These are phyloP conservation scores for Ustilaginoidea virens DNA, from an alignment of 2,329 filamentous ascomycete genomes.

Conservation along the genomic window DNA sequence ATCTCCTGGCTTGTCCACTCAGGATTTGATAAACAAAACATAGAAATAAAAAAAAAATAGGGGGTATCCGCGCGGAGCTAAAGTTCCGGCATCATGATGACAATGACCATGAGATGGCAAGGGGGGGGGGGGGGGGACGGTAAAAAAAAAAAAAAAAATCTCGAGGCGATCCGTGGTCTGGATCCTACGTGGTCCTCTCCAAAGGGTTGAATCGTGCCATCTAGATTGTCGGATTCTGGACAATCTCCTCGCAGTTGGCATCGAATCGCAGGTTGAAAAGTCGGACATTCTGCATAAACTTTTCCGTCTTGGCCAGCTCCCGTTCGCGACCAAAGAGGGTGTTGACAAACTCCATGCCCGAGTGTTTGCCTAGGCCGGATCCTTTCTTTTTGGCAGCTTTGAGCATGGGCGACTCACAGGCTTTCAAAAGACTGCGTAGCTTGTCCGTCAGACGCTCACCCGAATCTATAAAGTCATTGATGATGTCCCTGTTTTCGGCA, in stretches of 20 bases:
- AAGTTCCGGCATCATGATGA: no score
- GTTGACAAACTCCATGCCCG: slow-evolving; percentile 88
- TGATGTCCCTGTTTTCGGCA: slow-evolving; percentile 59
- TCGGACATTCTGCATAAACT: slow-evolving; percentile 77
- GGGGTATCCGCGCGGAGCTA: not conserved
- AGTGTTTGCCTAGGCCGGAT: slow-evolving; percentile 64
- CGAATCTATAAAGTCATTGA: slow-evolving; percentile 80
- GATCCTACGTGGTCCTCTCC: not conserved
- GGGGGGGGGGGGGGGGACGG: no score
- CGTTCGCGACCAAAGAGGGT: slow-evolving; percentile 87
- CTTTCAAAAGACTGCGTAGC: slow-evolving; percentile 74
- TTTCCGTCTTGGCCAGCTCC: slow-evolving; percentile 79
- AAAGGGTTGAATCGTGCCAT: no score
- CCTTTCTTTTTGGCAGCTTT: slow-evolving; percentile 66
- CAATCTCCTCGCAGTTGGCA: slow-evolving; percentile 85
- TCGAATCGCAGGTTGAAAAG: slow-evolving; percentile 91
- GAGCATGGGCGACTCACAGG: slow-evolving; percentile 91
- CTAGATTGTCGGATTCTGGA: slow-evolving; percentile 45
- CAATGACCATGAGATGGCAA: no score
- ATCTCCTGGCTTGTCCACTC: slow-evolving; percentile 5
- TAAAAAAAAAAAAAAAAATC: not conserved
- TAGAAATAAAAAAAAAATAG: no score
- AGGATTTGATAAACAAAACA: no score
- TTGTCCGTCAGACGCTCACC: slow-evolving; percentile 77
- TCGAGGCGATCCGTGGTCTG: not conserved